Conservation (phyloP, 305 asterid species). For the Andrographis paniculata region DNA sequence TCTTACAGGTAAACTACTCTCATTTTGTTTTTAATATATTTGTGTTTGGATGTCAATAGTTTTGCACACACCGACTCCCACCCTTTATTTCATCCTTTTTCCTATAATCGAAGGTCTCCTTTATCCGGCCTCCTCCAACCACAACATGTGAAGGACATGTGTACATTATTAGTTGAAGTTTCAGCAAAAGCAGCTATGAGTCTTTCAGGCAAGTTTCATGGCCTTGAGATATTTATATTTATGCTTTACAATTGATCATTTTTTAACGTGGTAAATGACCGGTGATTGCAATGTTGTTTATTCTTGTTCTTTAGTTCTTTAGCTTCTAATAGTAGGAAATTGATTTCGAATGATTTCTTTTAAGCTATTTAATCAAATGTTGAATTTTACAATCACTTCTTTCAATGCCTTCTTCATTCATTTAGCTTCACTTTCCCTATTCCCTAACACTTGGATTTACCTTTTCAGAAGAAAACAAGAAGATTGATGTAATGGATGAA, state of each 20-base stretch:
- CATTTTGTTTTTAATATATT: neutral
- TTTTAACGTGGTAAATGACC: neutral
- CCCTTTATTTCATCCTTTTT: no score
- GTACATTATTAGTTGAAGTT: slow-evolving; percentile 40
- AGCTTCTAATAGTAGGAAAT: neutral
- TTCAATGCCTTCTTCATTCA: neutral
- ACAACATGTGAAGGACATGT: slow-evolving; percentile 44
- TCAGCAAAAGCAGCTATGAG: slow-evolving; percentile 47
- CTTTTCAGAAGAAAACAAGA: slow-evolving; percentile 28
- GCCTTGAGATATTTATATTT: slow-evolving; percentile 1
- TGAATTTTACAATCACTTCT: neutral
- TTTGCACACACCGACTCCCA: no score
- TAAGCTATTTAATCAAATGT: neutral
- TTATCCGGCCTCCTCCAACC: slow-evolving; percentile 44
- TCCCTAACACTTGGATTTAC: slow-evolving; percentile 11
- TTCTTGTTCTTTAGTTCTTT: neutral
- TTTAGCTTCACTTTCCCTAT: no score
- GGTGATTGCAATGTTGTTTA: neutral
- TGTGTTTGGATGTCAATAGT: slow-evolving; percentile 15
- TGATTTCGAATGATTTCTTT: neutral
- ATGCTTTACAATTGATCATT: no score
- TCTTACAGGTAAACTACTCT: slow-evolving; percentile 15
- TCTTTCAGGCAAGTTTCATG: slow-evolving; percentile 30
- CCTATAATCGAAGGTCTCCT: slow-evolving; percentile 39
- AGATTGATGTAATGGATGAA: slow-evolving; percentile 15